Evolutionary conservation across 2,329 filamentous ascomycete species (phyloP), one percentile per base, ranked within the genome.

Genomic region (Colletotrichum musae): DNA sequence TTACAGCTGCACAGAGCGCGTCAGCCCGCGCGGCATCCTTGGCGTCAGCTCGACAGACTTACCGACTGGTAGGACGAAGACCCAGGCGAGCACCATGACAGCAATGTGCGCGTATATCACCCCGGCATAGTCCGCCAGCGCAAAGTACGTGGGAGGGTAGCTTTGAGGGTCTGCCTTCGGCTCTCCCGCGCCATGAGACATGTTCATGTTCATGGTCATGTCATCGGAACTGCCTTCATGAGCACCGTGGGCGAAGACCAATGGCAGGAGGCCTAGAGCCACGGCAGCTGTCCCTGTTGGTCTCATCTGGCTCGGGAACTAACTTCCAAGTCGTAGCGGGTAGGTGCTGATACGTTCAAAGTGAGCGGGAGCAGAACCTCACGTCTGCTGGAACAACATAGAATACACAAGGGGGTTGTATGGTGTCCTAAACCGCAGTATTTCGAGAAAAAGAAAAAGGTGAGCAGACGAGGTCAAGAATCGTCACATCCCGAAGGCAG

Each of bases 21-120:
- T 70, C 32, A 71, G 64, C 26, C 43, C 51, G 53, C 26, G 32
- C 24, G 47, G 60, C 54, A 28, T 21, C n/a, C 39, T 53, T 28
- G 54, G 18, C 32, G 28, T n/a, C 28, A 54, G 16, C 50, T 57
- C 24, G 52, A 41, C 16, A 26, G 64, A 82, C 90, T 82, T 85
- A 93, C 93, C 91, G 69, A 92, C 79, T 58, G 94, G 94, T 63
- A 95, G 84, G 57, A 93, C 76, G 63, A 95, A 86, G 43, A 92
- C 85, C 93, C 94, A 96, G 9, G 87, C 88, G 9, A 93, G 64
- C 2, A 90, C 81, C 90, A 94, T 94, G 53, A 93, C 82, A 5
- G 80, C 82, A 65, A 95, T 91, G 76, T 96, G 94, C 66, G 87
- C 87, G 74, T 92, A 86, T 74, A 96, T 91, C 72, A 88, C 80